Percentiles rank a stretch among this genome's conserved stretches.
phyloP scores from a whole-genome alignment of 768 basidiomycete species.

The Tephrocybe sp. region DNA sequence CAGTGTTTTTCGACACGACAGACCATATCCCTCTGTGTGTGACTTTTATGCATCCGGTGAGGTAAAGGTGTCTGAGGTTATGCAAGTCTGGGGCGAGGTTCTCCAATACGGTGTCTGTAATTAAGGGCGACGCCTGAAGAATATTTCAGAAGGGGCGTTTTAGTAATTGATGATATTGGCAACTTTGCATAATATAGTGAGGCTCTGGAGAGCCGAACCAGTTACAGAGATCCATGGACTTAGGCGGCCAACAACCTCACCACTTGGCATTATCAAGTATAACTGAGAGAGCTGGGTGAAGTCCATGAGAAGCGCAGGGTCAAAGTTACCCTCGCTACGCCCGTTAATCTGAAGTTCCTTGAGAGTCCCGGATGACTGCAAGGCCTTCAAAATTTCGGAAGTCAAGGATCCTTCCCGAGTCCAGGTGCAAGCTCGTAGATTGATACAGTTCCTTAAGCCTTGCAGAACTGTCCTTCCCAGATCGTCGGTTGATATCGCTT shows the following conservation, averaged over 20 bases:
- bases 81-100: slow-evolving; percentile 48
- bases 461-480: slow-evolving; percentile 38
- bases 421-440: slow-evolving; percentile 69
- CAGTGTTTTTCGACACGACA: slow-evolving; percentile 42
- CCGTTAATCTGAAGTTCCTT: slow-evolving; percentile 74
- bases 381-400: slow-evolving; percentile 54
- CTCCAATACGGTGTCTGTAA: slow-evolving; percentile 59
- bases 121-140: slow-evolving; percentile 50
- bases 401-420: slow-evolving; percentile 77
- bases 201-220: slow-evolving; percentile 45
- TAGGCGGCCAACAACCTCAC: slow-evolving; percentile 48
- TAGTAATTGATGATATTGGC: neutral
- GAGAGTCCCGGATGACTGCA: slow-evolving; percentile 43
- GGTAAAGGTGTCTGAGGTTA: slow-evolving; percentile 53
- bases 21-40: slow-evolving; percentile 60
- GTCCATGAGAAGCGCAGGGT: slow-evolving; percentile 46
- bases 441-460: slow-evolving; percentile 61
- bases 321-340: slow-evolving; percentile 53
- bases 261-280: slow-evolving; percentile 75
- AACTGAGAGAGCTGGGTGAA: slow-evolving; percentile 58
- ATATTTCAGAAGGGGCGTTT: neutral
- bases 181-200: slow-evolving; percentile 75
- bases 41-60: slow-evolving; percentile 71
- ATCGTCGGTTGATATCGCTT: slow-evolving; percentile 35
- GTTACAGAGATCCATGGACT: slow-evolving; percentile 49